phyloP scores from a whole-genome alignment of 2,329 filamentous ascomycete species.

The Hortaea werneckii region DNA sequence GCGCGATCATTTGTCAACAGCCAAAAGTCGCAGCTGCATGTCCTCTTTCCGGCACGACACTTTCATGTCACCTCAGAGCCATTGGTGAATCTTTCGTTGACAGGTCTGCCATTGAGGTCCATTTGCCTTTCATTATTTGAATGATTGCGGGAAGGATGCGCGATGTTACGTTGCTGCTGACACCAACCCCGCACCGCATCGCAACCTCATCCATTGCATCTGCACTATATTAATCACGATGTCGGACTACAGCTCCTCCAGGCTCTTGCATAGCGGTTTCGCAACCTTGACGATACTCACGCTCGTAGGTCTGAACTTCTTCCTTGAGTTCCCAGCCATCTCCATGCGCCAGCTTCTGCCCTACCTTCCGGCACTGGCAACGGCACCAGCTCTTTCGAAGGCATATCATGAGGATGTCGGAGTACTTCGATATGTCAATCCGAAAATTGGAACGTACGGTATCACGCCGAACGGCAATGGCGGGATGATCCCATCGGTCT shows the following conservation, averaged over 20 bases:
- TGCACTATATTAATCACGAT: neutral
- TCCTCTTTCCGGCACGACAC: too few species aligned
- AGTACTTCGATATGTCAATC: conserved; percentile 22
- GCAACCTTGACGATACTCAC: too few species aligned
- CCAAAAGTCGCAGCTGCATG: too few species aligned
- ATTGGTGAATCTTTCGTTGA: too few species aligned
- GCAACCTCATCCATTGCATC: neutral
- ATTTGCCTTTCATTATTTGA: too few species aligned
- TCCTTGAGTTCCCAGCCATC: too few species aligned
- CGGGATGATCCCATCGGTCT: conserved; percentile 26
- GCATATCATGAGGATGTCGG: conserved; percentile 17
- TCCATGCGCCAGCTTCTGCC: neutral
- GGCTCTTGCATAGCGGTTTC: too few species aligned
- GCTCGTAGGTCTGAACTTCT: too few species aligned
- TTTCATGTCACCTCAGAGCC: too few species aligned
- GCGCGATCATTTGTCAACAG: too few species aligned
- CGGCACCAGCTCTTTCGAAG: neutral
- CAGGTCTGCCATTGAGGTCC: too few species aligned
- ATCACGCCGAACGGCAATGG: conserved; percentile 25
- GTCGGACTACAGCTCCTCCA: too few species aligned
- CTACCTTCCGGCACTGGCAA: neutral
- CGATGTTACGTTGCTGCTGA: conserved; percentile 2
- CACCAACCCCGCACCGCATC: neutral
- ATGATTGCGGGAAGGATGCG: conserved; percentile 1
- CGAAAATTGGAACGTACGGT: conserved; percentile 24